phyloP scores from a whole-genome alignment of 805 yeast species.

The Candida sanyiensis region DNA sequence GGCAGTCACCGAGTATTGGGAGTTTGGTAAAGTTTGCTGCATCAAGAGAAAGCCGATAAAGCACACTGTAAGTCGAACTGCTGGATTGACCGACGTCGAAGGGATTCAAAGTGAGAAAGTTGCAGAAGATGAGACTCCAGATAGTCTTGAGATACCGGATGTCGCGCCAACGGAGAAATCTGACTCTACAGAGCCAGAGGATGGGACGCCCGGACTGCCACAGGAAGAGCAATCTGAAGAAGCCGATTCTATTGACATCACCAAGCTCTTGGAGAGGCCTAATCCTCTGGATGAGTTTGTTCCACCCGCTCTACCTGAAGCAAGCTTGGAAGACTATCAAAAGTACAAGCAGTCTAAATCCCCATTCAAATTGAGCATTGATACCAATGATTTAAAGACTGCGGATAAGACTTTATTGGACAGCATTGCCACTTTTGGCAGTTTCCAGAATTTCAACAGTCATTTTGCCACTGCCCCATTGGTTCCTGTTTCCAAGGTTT shows the following conservation, averaged over 20 bases:
- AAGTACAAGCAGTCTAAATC: constrained; percentile 8
- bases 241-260: constrained; percentile 33
- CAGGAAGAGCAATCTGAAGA: not conserved
- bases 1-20: constrained; percentile 75
- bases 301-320: constrained; percentile 27
- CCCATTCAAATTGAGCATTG: constrained; percentile 31
- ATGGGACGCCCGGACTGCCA: constrained; percentile 1
- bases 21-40: constrained; percentile 63
- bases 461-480: constrained; percentile 29
- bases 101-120: constrained; percentile 15
- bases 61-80: too few relatives aligned
- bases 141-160: constrained; percentile 5
- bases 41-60: constrained; percentile 45
- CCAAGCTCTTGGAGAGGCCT: constrained; percentile 29
- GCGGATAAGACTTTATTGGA: constrained; percentile 32
- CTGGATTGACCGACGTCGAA: too few relatives aligned
- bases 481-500: constrained; percentile 60
- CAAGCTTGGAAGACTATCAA: constrained; percentile 27
- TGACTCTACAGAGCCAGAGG: constrained; percentile 4
- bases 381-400: constrained; percentile 27
- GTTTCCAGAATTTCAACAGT: constrained; percentile 27
- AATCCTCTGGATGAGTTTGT: constrained; percentile 31
- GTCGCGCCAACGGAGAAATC: not conserved
- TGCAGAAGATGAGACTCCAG: constrained; percentile 4
- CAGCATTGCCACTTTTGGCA: constrained; percentile 28